These are phyloP conservation scores for Cantharellus anzutake DNA, from an alignment of 768 basidiomycete genomes.

Conservation along the genomic window DNA sequence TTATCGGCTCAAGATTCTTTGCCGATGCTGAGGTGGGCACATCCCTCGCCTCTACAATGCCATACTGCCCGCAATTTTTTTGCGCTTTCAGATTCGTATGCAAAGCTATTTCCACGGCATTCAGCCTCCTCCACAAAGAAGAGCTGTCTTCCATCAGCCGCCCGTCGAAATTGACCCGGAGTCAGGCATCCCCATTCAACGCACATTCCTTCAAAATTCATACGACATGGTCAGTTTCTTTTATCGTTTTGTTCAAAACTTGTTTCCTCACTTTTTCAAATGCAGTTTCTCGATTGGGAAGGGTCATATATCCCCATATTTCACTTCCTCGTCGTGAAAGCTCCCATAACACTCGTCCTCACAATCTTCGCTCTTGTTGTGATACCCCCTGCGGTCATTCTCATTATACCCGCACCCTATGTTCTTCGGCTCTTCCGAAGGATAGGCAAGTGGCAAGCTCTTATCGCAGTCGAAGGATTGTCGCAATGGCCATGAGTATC, in stretches of 20 bases:
- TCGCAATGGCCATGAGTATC: background rate
- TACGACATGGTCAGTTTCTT: constrained; percentile 49
- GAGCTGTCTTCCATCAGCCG: background rate
- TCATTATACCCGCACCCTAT: constrained; percentile 50
- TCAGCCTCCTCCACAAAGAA: background rate
- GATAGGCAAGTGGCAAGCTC: constrained; percentile 69
- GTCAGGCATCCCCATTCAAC: constrained; percentile 24
- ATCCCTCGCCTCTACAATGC: background rate
- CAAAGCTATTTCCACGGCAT: constrained; percentile 6
- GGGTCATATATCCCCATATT: constrained; percentile 74
- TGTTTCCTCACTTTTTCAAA: background rate
- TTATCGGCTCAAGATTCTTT: constrained; percentile 53
- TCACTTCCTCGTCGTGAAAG: constrained; percentile 79
- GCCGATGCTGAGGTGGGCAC: constrained; percentile 44
- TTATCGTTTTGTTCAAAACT: background rate
- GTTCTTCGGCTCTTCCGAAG: constrained; percentile 42
- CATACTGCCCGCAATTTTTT: background rate
- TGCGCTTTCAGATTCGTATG: background rate
- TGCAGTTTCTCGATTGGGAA: constrained; percentile 52
- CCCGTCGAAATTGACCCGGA: background rate
- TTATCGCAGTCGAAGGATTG: constrained; percentile 57
- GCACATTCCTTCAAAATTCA: constrained; percentile 62
- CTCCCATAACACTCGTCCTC: constrained; percentile 52
- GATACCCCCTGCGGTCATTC: constrained; percentile 35
- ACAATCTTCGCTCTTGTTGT: constrained; percentile 34